Conservation (phyloP, 176 grass and related monocot genomes). For the Dactylis glomerata region DNA sequence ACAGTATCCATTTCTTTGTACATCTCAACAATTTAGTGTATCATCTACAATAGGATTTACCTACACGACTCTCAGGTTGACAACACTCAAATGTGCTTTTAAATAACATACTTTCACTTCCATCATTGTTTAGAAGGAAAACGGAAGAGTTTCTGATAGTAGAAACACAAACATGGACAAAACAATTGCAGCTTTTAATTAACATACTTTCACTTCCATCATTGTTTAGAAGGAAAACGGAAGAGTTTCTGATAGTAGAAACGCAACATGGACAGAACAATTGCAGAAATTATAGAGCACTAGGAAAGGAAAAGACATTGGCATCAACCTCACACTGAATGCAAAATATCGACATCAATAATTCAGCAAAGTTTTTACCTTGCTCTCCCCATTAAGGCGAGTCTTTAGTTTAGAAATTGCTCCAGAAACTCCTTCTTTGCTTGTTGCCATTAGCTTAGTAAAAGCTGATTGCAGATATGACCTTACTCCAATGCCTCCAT, state of each 20-base stretch:
- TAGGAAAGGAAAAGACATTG: not conserved
- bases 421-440: conserved; percentile 54
- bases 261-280: not conserved
- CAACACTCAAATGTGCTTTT: not conserved
- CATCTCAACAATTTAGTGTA: not conserved
- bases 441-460: conserved; percentile 68
- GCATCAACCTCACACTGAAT: not conserved
- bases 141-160: not conserved
- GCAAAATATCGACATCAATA: not conserved
- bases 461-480: conserved; percentile 66
- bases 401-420: conserved; percentile 55
- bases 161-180: not conserved
- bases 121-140: not conserved
- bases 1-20: not conserved
- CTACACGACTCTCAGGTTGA: not conserved
- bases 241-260: not conserved
- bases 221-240: not conserved
- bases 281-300: not conserved
- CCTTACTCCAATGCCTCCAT: conserved; percentile 43
- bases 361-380: conserved; percentile 41
- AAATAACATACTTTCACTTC: not conserved
- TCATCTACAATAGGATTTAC: not conserved
- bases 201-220: not conserved
- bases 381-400: conserved; percentile 59
- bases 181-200: not conserved